phyloP scores from a whole-genome alignment of 306 rosid species.

The Castanopsis chinensis region DNA sequence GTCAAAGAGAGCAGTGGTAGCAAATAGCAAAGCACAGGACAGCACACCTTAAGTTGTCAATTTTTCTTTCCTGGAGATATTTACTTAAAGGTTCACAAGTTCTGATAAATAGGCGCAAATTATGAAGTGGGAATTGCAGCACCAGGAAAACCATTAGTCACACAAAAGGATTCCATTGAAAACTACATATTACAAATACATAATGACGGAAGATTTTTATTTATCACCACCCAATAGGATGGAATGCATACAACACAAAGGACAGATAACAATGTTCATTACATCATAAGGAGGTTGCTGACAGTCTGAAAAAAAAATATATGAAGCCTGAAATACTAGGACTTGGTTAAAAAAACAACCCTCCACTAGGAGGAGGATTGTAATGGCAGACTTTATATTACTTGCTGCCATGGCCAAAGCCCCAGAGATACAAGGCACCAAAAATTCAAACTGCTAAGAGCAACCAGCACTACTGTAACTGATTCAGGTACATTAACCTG shows the following conservation, averaged over 20 bases:
- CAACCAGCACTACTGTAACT: conserved; percentile 32
- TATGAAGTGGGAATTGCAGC: not conserved
- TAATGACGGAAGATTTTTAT: conserved; percentile 29
- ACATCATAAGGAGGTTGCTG: conserved; percentile 37
- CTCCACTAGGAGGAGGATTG: conserved; percentile 36
- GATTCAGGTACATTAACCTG: conserved; percentile 27
- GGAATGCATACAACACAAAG: conserved; percentile 49
- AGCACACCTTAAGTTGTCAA: too few species aligned
- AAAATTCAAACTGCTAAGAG: conserved; percentile 45
- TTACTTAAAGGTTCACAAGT: too few species aligned
- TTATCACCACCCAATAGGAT: conserved; percentile 32
- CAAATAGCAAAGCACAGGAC: too few species aligned
- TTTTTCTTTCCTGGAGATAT: too few species aligned
- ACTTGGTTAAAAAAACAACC: conserved; percentile 64
- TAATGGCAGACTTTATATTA: conserved; percentile 62
- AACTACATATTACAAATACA: not conserved
- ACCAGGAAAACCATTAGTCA: not conserved
- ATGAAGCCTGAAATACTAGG: conserved; percentile 58
- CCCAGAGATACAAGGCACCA: conserved; percentile 58
- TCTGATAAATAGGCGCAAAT: too few species aligned
- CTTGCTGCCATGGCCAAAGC: conserved; percentile 77
- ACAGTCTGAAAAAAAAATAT: conserved; percentile 28
- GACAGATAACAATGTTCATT: conserved; percentile 27
- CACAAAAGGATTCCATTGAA: not conserved
- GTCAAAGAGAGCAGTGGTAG: too few species aligned